Percentiles rank a stretch among this genome's conserved stretches.
Evolutionary conservation across 2,329 filamentous ascomycete genomes (phyloP).

Genomic region (Penicillium frequentans): DNA sequence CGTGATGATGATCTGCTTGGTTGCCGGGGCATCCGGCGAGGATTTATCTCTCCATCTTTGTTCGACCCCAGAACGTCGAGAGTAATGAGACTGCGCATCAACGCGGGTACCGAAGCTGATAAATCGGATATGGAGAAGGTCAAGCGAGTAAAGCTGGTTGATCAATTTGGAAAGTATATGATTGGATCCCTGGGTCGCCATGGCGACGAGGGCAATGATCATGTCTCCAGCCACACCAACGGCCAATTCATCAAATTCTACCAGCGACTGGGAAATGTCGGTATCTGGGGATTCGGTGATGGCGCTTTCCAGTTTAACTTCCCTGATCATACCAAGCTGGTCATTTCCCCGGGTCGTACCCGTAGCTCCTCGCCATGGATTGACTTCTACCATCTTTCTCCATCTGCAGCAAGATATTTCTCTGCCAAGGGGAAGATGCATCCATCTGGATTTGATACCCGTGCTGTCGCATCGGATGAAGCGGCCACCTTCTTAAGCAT

Average conservation of each 20-base stretch:
- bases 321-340: conserved; percentile 53
- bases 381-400: conserved; percentile 52
- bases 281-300: conserved; percentile 53
- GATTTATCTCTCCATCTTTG: conserved; percentile 39
- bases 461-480: conserved; percentile 43
- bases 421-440: conserved; percentile 43
- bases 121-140: conserved; percentile 48
- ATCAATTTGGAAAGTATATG: conserved; percentile 55
- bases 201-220: conserved; percentile 36
- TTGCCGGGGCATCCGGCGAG: conserved; percentile 41
- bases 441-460: conserved; percentile 44
- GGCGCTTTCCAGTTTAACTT: conserved; percentile 55
- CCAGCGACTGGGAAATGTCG: conserved; percentile 53
- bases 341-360: conserved; percentile 44
- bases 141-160: conserved; percentile 49
- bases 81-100: conserved; percentile 36
- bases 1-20: conserved; percentile 33
- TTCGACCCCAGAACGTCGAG: conserved; percentile 40
- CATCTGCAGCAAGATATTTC: conserved; percentile 46
- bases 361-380: conserved; percentile 42
- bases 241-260: conserved; percentile 52
- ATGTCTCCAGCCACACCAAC: conserved; percentile 26
- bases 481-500: conserved; percentile 43
- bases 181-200: conserved; percentile 47
- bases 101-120: conserved; percentile 32